Conservation (phyloP, 75 land plant species). For the Larix kaempferi region DNA sequence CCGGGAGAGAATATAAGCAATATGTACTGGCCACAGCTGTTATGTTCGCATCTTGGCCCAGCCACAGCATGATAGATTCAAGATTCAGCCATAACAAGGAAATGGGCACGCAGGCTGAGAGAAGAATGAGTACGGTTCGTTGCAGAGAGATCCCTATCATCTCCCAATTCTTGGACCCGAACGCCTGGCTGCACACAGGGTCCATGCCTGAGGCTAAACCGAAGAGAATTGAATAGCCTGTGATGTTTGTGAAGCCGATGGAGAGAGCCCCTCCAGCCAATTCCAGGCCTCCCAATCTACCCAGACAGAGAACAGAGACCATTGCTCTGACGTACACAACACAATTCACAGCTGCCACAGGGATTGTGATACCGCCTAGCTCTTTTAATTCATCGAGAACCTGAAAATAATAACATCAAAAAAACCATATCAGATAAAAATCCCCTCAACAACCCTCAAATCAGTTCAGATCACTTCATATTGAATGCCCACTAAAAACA, state of each 20-base stretch:
- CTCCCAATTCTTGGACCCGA: slow-evolving; percentile 69
- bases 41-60: slow-evolving; percentile 76
- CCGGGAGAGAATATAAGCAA: slow-evolving; percentile 75
- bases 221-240: slow-evolving; percentile 89
- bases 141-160: slow-evolving; percentile 71
- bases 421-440: no score
- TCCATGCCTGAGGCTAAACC: slow-evolving; percentile 92
- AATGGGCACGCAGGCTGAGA: slow-evolving; percentile 70
- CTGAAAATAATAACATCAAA: slow-evolving; percentile 14
- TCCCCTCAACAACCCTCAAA: no score
- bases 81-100: slow-evolving; percentile 72
- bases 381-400: slow-evolving; percentile 64
- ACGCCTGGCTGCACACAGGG: slow-evolving; percentile 89
- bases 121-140: slow-evolving; percentile 67
- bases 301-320: slow-evolving; percentile 84
- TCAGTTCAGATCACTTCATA: no score
- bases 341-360: slow-evolving; percentile 75
- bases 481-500: no score
- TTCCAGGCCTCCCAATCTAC: slow-evolving; percentile 77
- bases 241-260: slow-evolving; percentile 94
- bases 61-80: slow-evolving; percentile 37
- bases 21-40: slow-evolving; percentile 73
- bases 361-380: slow-evolving; percentile 67
- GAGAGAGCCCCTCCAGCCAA: slow-evolving; percentile 93
- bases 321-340: slow-evolving; percentile 67